Percentiles rank a stretch among this genome's conserved stretches.
phyloP scores from a whole-genome alignment of 441 rosid genomes.

The Pelargonium fulgidum region DNA sequence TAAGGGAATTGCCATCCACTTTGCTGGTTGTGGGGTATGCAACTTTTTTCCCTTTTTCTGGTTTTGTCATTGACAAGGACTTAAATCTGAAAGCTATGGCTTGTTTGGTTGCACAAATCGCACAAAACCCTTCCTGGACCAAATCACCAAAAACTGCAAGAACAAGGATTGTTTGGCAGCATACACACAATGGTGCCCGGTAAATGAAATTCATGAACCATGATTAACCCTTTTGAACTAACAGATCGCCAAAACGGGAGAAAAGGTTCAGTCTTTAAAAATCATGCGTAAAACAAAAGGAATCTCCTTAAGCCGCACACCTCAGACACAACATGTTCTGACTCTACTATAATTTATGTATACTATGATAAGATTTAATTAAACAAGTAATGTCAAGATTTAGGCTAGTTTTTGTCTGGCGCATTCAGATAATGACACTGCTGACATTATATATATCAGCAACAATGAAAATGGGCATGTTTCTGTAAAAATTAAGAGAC shows the following conservation, averaged over 20 bases:
- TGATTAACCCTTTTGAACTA: conserved; percentile 1
- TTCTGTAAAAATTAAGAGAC: too few relatives aligned
- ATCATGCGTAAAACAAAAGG: conserved; percentile 1
- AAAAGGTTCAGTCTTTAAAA: neutral
- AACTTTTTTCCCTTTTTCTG: conserved; percentile 3
- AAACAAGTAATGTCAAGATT: neutral
- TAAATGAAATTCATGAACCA: neutral
- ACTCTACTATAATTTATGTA: too few relatives aligned
- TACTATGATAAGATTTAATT: neutral
- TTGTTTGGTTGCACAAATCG: conserved; percentile 1
- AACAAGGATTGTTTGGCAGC: conserved; percentile 1
- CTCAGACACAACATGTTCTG: neutral
- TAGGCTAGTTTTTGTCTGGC: neutral
- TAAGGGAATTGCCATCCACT: conserved; percentile 25
- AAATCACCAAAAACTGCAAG: neutral
- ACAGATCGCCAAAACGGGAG: neutral
- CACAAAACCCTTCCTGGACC: neutral
- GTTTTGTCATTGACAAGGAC: neutral
- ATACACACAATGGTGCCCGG: neutral
- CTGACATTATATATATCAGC: neutral
- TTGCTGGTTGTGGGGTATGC: neutral
- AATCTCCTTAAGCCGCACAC: neutral
- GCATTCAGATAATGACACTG: neutral
- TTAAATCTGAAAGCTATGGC: conserved; percentile 1
- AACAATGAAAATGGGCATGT: too few relatives aligned